Evolutionary conservation across 352 stramenopile genomes (phyloP).

Genomic region (Blastocystis sp.): DNA sequence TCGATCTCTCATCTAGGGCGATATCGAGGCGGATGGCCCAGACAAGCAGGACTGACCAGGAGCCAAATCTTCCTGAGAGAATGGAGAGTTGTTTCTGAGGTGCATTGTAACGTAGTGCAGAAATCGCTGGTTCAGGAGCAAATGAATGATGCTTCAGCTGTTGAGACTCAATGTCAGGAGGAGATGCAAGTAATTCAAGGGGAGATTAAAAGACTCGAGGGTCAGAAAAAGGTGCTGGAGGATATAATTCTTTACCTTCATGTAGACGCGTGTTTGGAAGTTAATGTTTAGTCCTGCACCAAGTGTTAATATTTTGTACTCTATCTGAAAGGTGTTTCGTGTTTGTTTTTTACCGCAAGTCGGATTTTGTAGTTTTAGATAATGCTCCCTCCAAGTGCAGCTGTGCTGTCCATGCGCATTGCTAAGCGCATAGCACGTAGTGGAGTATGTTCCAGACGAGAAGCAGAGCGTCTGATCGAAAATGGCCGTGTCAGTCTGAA

Average conservation of each 20-base stretch:
- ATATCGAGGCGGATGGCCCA: background rate
- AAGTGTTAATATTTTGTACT: background rate
- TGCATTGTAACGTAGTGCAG: background rate
- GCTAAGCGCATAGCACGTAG: conserved; percentile 76
- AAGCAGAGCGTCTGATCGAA: conserved; percentile 75
- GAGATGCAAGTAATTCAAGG: background rate
- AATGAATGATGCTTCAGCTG: background rate
- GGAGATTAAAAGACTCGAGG: background rate
- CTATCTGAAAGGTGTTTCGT: background rate
- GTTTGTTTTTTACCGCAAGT: background rate
- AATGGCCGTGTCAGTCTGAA: conserved; percentile 73
- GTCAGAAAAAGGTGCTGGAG: background rate
- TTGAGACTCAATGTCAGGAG: background rate
- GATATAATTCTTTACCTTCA: background rate
- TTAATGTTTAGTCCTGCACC: background rate
- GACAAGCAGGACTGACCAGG: background rate
- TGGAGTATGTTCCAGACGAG: conserved; percentile 73
- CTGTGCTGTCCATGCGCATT: conserved; percentile 66
- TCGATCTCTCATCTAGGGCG: background rate
- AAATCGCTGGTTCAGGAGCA: background rate
- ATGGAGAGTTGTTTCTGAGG: background rate
- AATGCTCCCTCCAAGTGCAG: background rate
- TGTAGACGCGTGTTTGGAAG: background rate
- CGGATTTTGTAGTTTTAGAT: background rate
- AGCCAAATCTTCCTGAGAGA: background rate